These are phyloP conservation scores for Ballota nigra DNA, from an alignment of 257 asterid genomes.

Conservation along the genomic window DNA sequence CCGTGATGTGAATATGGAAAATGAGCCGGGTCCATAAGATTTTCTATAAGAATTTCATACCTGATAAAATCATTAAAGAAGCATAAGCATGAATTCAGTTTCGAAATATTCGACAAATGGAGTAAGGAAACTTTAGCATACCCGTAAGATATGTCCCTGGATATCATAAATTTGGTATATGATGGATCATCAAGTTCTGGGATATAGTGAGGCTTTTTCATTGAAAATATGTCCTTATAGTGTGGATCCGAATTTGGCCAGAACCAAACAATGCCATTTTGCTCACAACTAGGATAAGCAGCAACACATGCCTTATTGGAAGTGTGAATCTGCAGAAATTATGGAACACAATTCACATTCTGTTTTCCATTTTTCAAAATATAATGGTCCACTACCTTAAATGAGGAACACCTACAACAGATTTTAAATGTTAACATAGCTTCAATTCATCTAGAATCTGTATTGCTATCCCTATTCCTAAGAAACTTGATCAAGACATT, in stretches of 20 bases:
- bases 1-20: slow-evolving; percentile 91
- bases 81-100: neutral
- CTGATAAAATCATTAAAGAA: slow-evolving; percentile 35
- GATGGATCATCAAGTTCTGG: slow-evolving; percentile 89
- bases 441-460: too few species aligned
- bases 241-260: slow-evolving; percentile 82
- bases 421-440: too few species aligned
- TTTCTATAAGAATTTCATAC: slow-evolving; percentile 80
- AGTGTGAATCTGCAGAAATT: slow-evolving; percentile 58
- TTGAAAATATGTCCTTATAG: slow-evolving; percentile 45
- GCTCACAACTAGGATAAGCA: slow-evolving; percentile 82
- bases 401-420: too few species aligned
- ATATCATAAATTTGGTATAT: slow-evolving; percentile 44
- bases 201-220: slow-evolving; percentile 71
- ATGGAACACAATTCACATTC: slow-evolving; percentile 6
- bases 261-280: slow-evolving; percentile 85
- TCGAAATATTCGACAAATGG: neutral
- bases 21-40: slow-evolving; percentile 98
- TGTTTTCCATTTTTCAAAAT: too few species aligned
- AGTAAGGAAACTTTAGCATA: neutral
- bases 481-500: too few species aligned
- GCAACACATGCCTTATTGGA: too few species aligned
- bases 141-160: slow-evolving; percentile 85
- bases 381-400: too few species aligned
- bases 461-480: too few species aligned